Evolutionary conservation across 306 rosid species (phyloP).

Genomic region (Coriaria nepalensis): DNA sequence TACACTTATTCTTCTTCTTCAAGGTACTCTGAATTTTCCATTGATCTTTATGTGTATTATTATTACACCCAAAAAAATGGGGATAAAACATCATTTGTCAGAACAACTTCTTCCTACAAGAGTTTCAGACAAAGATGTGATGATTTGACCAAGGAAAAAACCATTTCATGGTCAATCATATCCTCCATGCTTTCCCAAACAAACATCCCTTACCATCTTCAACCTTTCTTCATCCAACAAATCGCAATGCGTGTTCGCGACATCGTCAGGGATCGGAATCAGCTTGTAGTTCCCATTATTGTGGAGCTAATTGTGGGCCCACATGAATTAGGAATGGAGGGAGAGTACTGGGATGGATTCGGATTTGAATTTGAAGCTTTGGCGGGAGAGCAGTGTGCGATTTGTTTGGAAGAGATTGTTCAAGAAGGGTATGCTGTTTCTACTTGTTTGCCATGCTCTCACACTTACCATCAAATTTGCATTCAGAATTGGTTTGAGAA

Average conservation of each 20-base stretch:
- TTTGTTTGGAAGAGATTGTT: slow-evolving; percentile 23
- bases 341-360: neutral
- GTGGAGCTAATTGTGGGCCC: slow-evolving; percentile 1
- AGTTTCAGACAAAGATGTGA: slow-evolving; percentile 5
- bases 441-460: slow-evolving; percentile 17
- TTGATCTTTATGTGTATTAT: slow-evolving; percentile 2
- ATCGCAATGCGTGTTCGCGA: slow-evolving; percentile 5
- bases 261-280: slow-evolving; percentile 5
- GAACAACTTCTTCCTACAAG: neutral
- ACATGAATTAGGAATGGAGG: neutral
- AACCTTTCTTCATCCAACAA: slow-evolving; percentile 14
- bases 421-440: slow-evolving; percentile 1
- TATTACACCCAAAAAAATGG: neutral
- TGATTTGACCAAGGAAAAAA: neutral
- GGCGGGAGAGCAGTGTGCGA: slow-evolving; percentile 9
- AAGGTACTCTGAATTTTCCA: neutral
- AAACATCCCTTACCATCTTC: slow-evolving; percentile 14
- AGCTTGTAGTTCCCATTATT: slow-evolving; percentile 6
- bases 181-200: slow-evolving; percentile 15
- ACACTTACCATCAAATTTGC: slow-evolving; percentile 17
- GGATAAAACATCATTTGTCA: neutral
- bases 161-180: slow-evolving; percentile 9
- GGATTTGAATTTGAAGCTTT: slow-evolving; percentile 1
- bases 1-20: neutral
- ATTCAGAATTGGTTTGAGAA: slow-evolving; percentile 20